Evolutionary conservation across 345 rosid genomes (phyloP).

Genomic region (Diplotaxis tenuifolia): DNA sequence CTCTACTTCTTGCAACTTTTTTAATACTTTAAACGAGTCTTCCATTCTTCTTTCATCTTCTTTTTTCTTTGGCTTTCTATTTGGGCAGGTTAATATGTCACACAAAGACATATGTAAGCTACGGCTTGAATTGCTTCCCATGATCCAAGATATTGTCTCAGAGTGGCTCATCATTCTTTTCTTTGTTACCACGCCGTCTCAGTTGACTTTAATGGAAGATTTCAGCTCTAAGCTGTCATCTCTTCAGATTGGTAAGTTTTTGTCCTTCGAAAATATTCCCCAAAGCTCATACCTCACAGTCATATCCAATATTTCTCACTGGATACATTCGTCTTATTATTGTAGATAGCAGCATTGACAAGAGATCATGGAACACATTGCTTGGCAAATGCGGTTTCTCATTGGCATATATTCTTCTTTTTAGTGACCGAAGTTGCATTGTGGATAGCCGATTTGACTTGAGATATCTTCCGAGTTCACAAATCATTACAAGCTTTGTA

Average conservation of each 20-base stretch:
- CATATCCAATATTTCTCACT: conserved; percentile 13
- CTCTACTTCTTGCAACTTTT: neutral
- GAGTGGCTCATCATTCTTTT: conserved; percentile 86
- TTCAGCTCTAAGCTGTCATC: conserved; percentile 87
- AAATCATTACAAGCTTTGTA: conserved; percentile 50
- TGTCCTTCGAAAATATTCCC: conserved; percentile 10
- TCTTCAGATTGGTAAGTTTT: conserved; percentile 75
- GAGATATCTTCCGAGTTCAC: conserved; percentile 56
- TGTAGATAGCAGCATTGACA: conserved; percentile 64
- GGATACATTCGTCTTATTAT: conserved; percentile 16
- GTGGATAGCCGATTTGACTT: conserved; percentile 36
- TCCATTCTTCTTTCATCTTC: neutral
- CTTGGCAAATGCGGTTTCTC: conserved; percentile 83
- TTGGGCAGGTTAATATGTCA: conserved; percentile 63
- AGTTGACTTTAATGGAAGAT: conserved; percentile 71
- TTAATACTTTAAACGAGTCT: neutral
- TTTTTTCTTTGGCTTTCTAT: conserved; percentile 5
- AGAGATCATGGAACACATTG: conserved; percentile 73
- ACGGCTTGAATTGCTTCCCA: conserved; percentile 79
- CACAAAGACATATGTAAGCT: conserved; percentile 64
- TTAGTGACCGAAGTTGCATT: conserved; percentile 42
- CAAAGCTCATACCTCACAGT: neutral
- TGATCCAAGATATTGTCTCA: conserved; percentile 78
- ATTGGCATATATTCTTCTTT: conserved; percentile 63
- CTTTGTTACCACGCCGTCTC: conserved; percentile 68